Percentiles rank a stretch among this genome's conserved stretches.
Conservation (phyloP, 2,329 filamentous ascomycete genomes). For the Aureobasidium vineae region DNA sequence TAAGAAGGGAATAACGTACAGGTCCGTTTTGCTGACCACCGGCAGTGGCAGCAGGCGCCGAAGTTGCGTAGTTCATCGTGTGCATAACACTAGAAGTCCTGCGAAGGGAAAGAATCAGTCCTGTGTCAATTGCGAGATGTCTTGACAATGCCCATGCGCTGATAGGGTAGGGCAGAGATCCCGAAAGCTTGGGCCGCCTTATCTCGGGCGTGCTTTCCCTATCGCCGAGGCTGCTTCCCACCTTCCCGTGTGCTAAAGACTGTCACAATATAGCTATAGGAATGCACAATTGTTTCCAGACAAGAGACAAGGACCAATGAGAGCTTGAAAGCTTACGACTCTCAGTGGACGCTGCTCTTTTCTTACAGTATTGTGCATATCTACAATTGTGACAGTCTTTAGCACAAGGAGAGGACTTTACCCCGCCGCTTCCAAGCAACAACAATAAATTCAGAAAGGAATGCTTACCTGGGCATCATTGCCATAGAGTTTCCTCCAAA, state of each 20-base stretch:
- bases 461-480: slow-evolving; percentile 27
- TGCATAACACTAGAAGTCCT: slow-evolving; percentile 48
- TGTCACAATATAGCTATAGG: too few species aligned
- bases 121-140: slow-evolving; percentile 23
- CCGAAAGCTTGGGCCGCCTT: slow-evolving; percentile 11
- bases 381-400: too few species aligned
- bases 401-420: not conserved
- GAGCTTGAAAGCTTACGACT: too few species aligned
- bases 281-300: too few species aligned
- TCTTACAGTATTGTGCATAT: too few species aligned
- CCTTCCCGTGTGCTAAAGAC: too few species aligned
- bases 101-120: slow-evolving; percentile 31
- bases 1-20: slow-evolving; percentile 46
- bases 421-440: not conserved
- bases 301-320: too few species aligned
- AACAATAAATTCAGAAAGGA: slow-evolving; percentile 5
- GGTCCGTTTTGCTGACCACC: slow-evolving; percentile 61
- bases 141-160: slow-evolving; percentile 9
- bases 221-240: not conserved
- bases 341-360: too few species aligned
- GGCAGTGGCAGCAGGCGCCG: slow-evolving; percentile 63
- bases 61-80: slow-evolving; percentile 61
- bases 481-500: slow-evolving; percentile 26
- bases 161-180: slow-evolving; percentile 16
- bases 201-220: slow-evolving; percentile 20